phyloP scores from a whole-genome alignment of 2,329 filamentous ascomycete genomes.

The Aspergillus thermomutatus region DNA sequence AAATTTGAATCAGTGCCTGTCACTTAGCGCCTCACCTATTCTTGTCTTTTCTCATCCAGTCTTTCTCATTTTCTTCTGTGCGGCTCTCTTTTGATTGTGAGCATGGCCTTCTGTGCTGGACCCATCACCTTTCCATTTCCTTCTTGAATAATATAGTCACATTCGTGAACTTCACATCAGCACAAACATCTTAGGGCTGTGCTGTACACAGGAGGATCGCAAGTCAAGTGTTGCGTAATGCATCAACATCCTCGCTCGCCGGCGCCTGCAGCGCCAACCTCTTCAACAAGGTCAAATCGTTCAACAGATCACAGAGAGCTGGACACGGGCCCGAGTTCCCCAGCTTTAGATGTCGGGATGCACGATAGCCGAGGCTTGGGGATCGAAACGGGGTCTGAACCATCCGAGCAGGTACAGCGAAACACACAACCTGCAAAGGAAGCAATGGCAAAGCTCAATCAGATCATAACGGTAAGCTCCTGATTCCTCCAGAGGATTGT shows the following conservation, averaged over 20 bases:
- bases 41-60: constrained; percentile 3
- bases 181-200: not conserved
- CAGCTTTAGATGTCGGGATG: constrained; percentile 50
- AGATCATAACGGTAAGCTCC: constrained; percentile 77
- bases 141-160: constrained; percentile 25
- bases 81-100: constrained; percentile 21
- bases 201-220: constrained; percentile 20
- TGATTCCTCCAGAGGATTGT: not conserved
- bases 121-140: constrained; percentile 29
- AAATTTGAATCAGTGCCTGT: constrained; percentile 12
- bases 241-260: constrained; percentile 84
- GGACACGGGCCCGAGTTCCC: constrained; percentile 51
- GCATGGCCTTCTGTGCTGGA: constrained; percentile 37
- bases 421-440: constrained; percentile 58
- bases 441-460: constrained; percentile 75
- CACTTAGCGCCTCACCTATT: constrained; percentile 10
- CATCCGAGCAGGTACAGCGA: constrained; percentile 39
- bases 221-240: constrained; percentile 52
- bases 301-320: constrained; percentile 73
- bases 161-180: not conserved
- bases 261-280: constrained; percentile 68
- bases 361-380: constrained; percentile 50
- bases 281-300: constrained; percentile 69
- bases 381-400: constrained; percentile 48
- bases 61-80: constrained; percentile 3